Base-by-base conservation (phyloP, 768 basidiomycete genomes). In the Auriscalpium orientale region DNA sequence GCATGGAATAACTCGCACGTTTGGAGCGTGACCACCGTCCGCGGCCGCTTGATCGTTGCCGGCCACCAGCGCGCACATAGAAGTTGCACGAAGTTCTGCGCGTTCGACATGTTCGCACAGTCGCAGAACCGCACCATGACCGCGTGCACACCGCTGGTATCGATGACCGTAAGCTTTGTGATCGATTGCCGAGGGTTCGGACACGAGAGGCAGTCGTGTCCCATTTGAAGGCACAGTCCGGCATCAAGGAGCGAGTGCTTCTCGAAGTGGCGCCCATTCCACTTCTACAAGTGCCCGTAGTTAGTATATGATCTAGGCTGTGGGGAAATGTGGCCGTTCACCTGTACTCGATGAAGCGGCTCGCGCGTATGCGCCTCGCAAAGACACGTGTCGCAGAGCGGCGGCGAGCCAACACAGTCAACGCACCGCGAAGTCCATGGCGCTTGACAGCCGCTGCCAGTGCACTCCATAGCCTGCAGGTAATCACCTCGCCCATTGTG, bases 1-100 rank as follows among this genome's bases (percentile, higher is more conserved):
- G 35, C 34, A 21, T 58, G 62, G 50, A 56, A 61, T 3, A 35
- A 15, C n/a, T 63, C 52, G 12, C 60, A 56, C 2, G 60, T 43
- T 13, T 43, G 36, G 22, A 65, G 62, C 1, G 63, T 60, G 5
- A 56, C 55, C 1, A 20, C 64, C 0, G 64, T 63, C 11, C 51
- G 36, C 21, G 49, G 49, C 28, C 8, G 66, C 2, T 50, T 16
- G 36, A 56, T 47, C 1, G 59, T 62, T 1, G 62, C 59, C 0
- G 66, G 66, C 22, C 61, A 65, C 6, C 62, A 43, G 4, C 56
- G 33, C 10, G 18, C n/a, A 1, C 59, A 56, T 16, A 54, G 44
- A 4, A 57, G 28, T 35, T 56, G 56, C 28, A 53, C 38, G 20
- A 33, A 46, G 8, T 1, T 33, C 16, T 11, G 16, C 4, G 49